phyloP scores from a whole-genome alignment of 202 grass and related monocot genomes.

The Sporobolus alterniflorus region DNA sequence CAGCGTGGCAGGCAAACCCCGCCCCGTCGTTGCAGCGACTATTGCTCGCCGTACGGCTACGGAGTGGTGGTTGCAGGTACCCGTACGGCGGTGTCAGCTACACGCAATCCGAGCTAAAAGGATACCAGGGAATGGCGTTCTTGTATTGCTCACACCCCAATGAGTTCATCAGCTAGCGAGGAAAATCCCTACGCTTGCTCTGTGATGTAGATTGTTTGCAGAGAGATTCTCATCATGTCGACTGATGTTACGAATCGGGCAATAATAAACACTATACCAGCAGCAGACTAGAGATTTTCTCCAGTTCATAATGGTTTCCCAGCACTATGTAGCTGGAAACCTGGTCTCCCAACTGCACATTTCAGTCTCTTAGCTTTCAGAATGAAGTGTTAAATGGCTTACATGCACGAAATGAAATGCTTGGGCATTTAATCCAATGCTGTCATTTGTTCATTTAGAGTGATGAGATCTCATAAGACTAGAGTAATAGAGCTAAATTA shows the following conservation, averaged over 20 bases:
- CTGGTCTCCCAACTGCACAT: background rate
- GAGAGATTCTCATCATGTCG: background rate
- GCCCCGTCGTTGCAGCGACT: background rate
- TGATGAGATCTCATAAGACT: too few relatives aligned
- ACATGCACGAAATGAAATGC: background rate
- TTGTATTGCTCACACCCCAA: conserved; percentile 77
- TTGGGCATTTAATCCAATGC: background rate
- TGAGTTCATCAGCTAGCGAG: conserved; percentile 64
- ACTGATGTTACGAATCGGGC: background rate
- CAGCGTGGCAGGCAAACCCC: too few relatives aligned
- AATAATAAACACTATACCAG: background rate
- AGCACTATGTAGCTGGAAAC: background rate
- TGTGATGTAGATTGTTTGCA: conserved; percentile 60
- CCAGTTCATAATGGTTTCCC: background rate
- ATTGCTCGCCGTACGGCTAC: background rate
- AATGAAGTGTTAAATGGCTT: background rate
- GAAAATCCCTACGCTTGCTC: conserved; percentile 80
- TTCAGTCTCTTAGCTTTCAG: background rate
- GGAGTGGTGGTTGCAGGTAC: conserved; percentile 12
- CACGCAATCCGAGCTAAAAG: conserved; percentile 43
- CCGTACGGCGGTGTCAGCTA: background rate
- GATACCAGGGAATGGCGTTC: conserved; percentile 57
- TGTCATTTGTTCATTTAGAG: background rate
- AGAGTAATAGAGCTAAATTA: background rate
- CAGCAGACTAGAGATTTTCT: background rate